These are phyloP conservation scores for Mycena rosella DNA, from an alignment of 768 basidiomycete species.

Conservation along the genomic window DNA sequence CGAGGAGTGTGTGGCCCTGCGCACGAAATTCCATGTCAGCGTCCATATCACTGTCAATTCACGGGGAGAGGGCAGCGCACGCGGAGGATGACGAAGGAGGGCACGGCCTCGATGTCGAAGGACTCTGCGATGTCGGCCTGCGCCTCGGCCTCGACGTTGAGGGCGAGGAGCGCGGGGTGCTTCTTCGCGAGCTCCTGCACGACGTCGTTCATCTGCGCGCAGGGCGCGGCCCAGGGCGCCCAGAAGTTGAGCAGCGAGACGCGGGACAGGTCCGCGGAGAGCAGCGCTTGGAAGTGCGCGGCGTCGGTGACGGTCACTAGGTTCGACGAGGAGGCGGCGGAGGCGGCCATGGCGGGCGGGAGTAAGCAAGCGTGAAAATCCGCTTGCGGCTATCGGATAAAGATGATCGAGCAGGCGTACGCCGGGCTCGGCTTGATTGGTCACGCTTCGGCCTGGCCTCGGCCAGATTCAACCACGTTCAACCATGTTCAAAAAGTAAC, in stretches of 20 bases:
- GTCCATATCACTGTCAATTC: neutral
- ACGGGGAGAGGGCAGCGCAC: slow-evolving; percentile 55
- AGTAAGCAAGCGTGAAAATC: neutral
- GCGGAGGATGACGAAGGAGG: slow-evolving; percentile 83
- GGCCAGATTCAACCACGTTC: neutral
- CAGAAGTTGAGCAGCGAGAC: slow-evolving; percentile 95
- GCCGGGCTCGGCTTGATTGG: neutral
- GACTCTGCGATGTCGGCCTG: slow-evolving; percentile 90
- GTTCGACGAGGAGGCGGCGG: slow-evolving; percentile 9
- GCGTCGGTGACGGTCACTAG: slow-evolving; percentile 64
- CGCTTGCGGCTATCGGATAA: neutral
- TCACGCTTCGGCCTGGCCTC: neutral
- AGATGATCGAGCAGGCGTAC: neutral
- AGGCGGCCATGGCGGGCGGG: neutral
- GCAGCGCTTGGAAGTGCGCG: slow-evolving; percentile 77
- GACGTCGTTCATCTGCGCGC: slow-evolving; percentile 89
- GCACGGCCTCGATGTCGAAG: slow-evolving; percentile 93
- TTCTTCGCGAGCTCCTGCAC: slow-evolving; percentile 80
- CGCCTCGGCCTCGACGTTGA: slow-evolving; percentile 89
- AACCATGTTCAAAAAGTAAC: too few relatives aligned
- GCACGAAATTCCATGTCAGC: too few relatives aligned
- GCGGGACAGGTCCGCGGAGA: slow-evolving; percentile 81
- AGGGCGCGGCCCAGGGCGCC: slow-evolving; percentile 94
- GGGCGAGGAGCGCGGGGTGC: slow-evolving; percentile 74
- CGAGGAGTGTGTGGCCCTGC: slow-evolving; percentile 65